Percentiles rank a stretch among this genome's conserved stretches.
phyloP scores from a whole-genome alignment of 345 rosid genomes.

The Passiflora organensis region DNA sequence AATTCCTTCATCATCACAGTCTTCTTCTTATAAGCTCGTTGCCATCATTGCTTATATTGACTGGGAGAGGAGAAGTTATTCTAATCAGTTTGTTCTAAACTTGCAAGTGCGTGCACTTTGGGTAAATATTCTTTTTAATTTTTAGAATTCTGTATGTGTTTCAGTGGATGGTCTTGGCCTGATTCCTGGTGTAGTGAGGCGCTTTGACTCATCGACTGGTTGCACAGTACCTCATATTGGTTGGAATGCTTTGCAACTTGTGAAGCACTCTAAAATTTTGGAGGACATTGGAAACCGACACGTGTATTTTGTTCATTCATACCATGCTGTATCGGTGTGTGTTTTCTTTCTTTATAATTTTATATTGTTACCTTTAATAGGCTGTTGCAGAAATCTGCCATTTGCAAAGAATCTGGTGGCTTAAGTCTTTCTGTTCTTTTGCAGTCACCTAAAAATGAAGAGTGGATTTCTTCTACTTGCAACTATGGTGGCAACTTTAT shows the following conservation, averaged over 20 bases:
- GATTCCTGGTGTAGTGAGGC: constrained; percentile 87
- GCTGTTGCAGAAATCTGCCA: background rate
- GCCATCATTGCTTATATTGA: no score
- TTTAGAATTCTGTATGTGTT: constrained; percentile 11
- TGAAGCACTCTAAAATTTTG: constrained; percentile 64
- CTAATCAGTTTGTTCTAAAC: no score
- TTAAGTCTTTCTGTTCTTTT: constrained; percentile 6
- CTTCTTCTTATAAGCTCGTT: no score
- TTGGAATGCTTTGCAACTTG: constrained; percentile 90
- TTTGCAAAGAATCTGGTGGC: constrained; percentile 5
- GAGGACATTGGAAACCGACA: constrained; percentile 77
- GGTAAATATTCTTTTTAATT: no score
- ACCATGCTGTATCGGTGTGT: constrained; percentile 79
- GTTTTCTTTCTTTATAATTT: constrained; percentile 4
- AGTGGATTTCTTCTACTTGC: constrained; percentile 91
- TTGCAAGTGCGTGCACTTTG: no score
- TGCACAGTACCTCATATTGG: constrained; percentile 90
- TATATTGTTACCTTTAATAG: background rate
- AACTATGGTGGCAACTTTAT: constrained; percentile 73
- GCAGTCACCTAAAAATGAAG: constrained; percentile 71
- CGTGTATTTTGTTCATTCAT: constrained; percentile 96
- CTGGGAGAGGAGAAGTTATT: no score
- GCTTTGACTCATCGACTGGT: constrained; percentile 74
- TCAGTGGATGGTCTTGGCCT: constrained; percentile 89
- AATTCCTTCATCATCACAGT: no score